A percentile compares a stretch with the other conserved stretches of the same genome.
These are phyloP conservation scores for Phytophthora multivora DNA, from an alignment of 352 stramenopile species.

Conservation along the genomic window DNA sequence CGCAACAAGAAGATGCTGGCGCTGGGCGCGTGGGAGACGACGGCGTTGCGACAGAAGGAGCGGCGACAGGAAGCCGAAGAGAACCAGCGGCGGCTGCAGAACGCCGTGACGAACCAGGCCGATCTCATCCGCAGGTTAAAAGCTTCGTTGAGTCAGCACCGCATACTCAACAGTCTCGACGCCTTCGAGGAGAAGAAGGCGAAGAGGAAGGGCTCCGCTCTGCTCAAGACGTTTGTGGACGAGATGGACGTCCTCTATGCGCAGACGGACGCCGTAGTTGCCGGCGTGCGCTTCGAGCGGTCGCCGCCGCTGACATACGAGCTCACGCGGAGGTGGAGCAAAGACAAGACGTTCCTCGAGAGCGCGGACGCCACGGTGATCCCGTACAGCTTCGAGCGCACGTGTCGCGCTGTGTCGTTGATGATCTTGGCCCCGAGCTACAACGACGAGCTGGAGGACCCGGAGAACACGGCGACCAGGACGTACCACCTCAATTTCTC, in stretches of 20 bases:
- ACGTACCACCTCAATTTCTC: slow-evolving; percentile 24
- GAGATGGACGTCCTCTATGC: slow-evolving; percentile 34
- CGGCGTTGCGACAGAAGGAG: slow-evolving; percentile 29
- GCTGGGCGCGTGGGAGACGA: slow-evolving; percentile 18
- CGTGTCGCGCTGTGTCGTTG: slow-evolving; percentile 25
- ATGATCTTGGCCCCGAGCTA: slow-evolving; percentile 25
- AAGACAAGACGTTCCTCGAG: slow-evolving; percentile 25
- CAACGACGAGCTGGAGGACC: slow-evolving; percentile 23
- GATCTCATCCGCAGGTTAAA: slow-evolving; percentile 24
- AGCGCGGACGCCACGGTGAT: slow-evolving; percentile 27
- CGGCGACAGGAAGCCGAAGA: slow-evolving; percentile 18
- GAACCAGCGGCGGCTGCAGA: slow-evolving; percentile 18
- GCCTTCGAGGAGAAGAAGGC: background rate
- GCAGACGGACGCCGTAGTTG: slow-evolving; percentile 24
- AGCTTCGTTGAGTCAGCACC: slow-evolving; percentile 12
- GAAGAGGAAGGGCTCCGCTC: background rate
- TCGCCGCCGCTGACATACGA: slow-evolving; percentile 25
- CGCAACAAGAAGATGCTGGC: slow-evolving; percentile 26
- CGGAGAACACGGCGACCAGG: slow-evolving; percentile 20
- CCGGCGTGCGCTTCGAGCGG: slow-evolving; percentile 11
- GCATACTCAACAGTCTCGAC: slow-evolving; percentile 2
- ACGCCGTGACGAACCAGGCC: slow-evolving; percentile 18
- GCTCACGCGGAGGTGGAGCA: slow-evolving; percentile 15
- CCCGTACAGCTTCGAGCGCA: slow-evolving; percentile 27
- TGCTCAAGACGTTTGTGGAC: slow-evolving; percentile 30